phyloP scores from a whole-genome alignment of 2,329 filamentous ascomycete species.

The Cladosporium sp. region DNA sequence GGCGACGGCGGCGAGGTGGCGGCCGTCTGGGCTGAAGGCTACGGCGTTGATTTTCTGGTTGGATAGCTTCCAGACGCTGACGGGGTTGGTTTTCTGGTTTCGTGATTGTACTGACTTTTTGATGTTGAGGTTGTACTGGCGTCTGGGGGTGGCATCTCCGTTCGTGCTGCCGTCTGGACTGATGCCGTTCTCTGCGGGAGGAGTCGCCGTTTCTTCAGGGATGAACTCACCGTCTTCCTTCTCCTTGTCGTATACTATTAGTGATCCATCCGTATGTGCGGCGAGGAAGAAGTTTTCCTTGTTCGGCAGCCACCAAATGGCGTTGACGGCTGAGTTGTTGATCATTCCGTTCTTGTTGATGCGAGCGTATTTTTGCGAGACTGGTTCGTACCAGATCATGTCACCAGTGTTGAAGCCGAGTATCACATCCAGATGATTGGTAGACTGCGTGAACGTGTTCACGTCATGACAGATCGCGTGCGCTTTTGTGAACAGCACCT shows the following conservation, averaged over 20 bases:
- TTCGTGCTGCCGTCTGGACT: slow-evolving; percentile 23
- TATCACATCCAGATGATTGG: slow-evolving; percentile 80
- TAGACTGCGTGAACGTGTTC: slow-evolving; percentile 74
- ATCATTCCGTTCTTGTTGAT: slow-evolving; percentile 97
- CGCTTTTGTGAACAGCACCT: slow-evolving; percentile 94
- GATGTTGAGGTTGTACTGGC: slow-evolving; percentile 56
- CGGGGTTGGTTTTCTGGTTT: slow-evolving; percentile 89
- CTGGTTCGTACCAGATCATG: slow-evolving; percentile 97
- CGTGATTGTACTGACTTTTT: slow-evolving; percentile 90
- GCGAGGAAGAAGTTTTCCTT: slow-evolving; percentile 92
- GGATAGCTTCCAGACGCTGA: slow-evolving; percentile 87
- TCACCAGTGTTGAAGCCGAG: slow-evolving; percentile 97
- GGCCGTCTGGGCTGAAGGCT: slow-evolving; percentile 84
- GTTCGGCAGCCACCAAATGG: slow-evolving; percentile 89
- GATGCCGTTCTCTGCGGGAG: slow-evolving; percentile 28
- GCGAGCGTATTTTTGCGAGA: slow-evolving; percentile 90
- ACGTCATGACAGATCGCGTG: slow-evolving; percentile 94
- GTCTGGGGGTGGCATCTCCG: slow-evolving; percentile 24
- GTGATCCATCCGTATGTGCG: slow-evolving; percentile 82
- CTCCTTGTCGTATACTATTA: slow-evolving; percentile 96
- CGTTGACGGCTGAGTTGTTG: slow-evolving; percentile 76
- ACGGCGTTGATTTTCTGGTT: slow-evolving; percentile 89
- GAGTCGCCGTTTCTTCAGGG: slow-evolving; percentile 49
- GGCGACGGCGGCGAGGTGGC: slow-evolving; percentile 82
- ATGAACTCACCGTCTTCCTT: slow-evolving; percentile 82